Conservation (phyloP, 1,139 yeast genomes). For the Diutina catenulata region DNA sequence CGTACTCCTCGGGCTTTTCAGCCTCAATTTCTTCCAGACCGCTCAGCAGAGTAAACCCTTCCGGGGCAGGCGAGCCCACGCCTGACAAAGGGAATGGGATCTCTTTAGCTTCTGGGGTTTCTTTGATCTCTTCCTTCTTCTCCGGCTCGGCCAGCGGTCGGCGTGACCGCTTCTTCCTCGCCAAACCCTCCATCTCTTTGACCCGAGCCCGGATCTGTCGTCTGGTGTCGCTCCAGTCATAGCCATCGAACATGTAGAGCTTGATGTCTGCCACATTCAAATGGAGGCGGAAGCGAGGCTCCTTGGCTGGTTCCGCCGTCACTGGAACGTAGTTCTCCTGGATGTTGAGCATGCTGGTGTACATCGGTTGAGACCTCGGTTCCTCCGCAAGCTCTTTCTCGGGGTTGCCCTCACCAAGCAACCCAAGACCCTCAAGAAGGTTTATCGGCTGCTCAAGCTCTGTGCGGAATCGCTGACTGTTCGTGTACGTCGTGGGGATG, state of each 20-base stretch:
- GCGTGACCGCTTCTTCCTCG: conserved; percentile 25
- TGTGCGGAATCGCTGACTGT: background rate
- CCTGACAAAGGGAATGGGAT: too few relatives aligned
- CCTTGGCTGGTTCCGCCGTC: background rate
- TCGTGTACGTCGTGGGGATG: background rate
- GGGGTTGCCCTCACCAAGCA: background rate
- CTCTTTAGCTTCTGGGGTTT: background rate
- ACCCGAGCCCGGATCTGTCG: conserved; percentile 54
- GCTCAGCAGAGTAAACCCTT: too few relatives aligned
- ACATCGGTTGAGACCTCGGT: too few relatives aligned
- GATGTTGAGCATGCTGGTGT: background rate
- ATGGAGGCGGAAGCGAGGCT: conserved; percentile 20
- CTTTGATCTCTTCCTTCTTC: background rate
- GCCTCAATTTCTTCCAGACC: too few relatives aligned
- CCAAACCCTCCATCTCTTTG: conserved; percentile 46
- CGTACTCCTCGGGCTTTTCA: too few relatives aligned
- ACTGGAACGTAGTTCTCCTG: conserved; percentile 5
- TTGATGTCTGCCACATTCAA: conserved; percentile 26
- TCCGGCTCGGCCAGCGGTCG: background rate
- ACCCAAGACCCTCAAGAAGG: background rate
- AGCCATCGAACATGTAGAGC: conserved; percentile 74
- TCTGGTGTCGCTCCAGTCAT: conserved; percentile 81
- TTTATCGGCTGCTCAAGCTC: conserved; percentile 3
- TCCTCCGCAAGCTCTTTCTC: conserved; percentile 1
- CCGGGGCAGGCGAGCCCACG: too few relatives aligned